Evolutionary conservation across 1,284 basidiomycete genomes (phyloP), one percentile per base, ranked within the genome.

Genomic region (Pterula multifida): DNA sequence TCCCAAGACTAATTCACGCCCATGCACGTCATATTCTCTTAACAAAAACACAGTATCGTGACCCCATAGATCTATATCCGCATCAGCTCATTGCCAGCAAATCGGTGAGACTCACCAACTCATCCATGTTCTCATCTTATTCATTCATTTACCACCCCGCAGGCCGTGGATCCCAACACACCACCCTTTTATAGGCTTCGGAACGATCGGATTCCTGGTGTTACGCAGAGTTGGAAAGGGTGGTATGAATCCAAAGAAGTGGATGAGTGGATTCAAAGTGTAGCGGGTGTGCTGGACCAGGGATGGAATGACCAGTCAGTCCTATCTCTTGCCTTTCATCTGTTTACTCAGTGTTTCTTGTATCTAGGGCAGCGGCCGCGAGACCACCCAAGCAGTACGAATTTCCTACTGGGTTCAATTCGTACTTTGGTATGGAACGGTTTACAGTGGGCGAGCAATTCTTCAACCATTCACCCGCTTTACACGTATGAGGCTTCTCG

Each of bases 361-460:
- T 49, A 26, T 53, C 1, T 54, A 83, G 82, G 56, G 65, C 65
- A 50, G 77, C 79, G 50, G 68, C 72, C 15, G 65, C 70, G 51
- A 74, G 77, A 45, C 74, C 73, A 19, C 63, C 68, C 45, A 76
- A 73, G 58, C 85, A 76, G 58, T 98, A 94, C 69, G 96, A 99
- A 68, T 98, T 99, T 71, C 91, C 96, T 0, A 91, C 91, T 45
- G 96, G 96, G 2, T 96, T 85, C 69, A 91, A 85, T 62, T 77
- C 83, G 28, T 82, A 81, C 60, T 98, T 94, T 66, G 87, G 86
- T 2, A 61, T 78, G 15, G 90, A 95, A 60, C 79, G 95, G 26
- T 90, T 84, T 65, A 70, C 76, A 50, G 83, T 93, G 32, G 87
- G 93, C 52, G 96, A 99, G 65, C 79, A 91, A 51, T 84, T 91